Base-by-base conservation (phyloP, 2,329 filamentous ascomycete species). In the Aspergillus fischeri region DNA sequence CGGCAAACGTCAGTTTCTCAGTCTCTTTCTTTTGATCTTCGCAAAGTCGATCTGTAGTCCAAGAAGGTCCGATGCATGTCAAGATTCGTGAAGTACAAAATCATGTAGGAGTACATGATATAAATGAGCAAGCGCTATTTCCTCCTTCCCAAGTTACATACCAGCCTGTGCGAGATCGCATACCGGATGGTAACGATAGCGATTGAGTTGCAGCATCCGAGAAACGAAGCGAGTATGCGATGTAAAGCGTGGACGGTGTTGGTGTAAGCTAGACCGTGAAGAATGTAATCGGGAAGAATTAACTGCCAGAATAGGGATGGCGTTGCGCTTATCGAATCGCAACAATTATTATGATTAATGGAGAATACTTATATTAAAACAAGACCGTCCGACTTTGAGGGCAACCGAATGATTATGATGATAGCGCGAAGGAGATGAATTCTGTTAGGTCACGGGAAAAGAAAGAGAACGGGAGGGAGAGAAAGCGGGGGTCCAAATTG, bases 111-210 rank as follows among this genome's bases (percentile, higher is more conserved):
- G 14, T 47, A 24, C 5, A 14, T 7, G 44, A 17, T 11, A 24
- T 21, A 14, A 27, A 24, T n/a, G 21, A 47, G 24, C 44, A 24
- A 20, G 20, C 32, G 20, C 42, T 11, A 14, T 14, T 7, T 41
- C 25, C 25, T 29, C 14, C 41, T 42, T 55, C n/a, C 41, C 25
- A 41, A 25, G 4, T 24, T 42, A 72, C 73, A 58, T 63, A 76
- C 74, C 74, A 77, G 64, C 74, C 74, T 65, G 74, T 77, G 67
- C 74, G 67, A 61, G 74, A 77, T 69, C 74, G 73, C 74, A 77
- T 76, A 64, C 68, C 71, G 68, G 63, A 60, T 58, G 59, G 64
- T 60, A 64, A 60, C 59, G 59, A 59, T 38, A 61, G 53, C 61
- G 59, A 59, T 59, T 60, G 58, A 67, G 60, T 60, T 63, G 59